A percentile compares a stretch with the other conserved stretches of the same genome.
phyloP scores from a whole-genome alignment of 2,329 filamentous ascomycete genomes.

The Cordyceps sp. region DNA sequence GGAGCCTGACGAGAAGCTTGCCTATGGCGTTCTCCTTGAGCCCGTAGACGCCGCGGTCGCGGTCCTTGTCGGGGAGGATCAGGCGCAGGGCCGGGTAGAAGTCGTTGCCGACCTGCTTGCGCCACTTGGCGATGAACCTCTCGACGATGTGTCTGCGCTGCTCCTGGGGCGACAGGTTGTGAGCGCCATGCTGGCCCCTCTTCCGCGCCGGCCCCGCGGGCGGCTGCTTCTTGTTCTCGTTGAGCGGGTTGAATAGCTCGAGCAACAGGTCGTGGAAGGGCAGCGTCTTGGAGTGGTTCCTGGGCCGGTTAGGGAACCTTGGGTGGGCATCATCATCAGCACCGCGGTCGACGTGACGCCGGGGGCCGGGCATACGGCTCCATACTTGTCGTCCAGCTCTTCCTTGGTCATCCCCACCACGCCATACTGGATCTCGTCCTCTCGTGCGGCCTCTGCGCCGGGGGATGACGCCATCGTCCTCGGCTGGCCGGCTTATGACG shows the following conservation, averaged over 20 bases:
- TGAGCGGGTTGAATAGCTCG: constrained; percentile 65
- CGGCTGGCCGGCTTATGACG: not conserved
- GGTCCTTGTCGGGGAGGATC: constrained; percentile 83
- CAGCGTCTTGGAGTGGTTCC: constrained; percentile 63
- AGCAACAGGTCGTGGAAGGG: constrained; percentile 67
- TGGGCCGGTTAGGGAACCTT: constrained; percentile 69
- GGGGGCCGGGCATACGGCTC: not conserved
- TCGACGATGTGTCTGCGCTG: constrained; percentile 67
- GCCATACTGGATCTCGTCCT: constrained; percentile 36
- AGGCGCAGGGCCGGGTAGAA: constrained; percentile 86
- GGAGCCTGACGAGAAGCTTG: constrained; percentile 76
- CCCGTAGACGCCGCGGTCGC: constrained; percentile 82
- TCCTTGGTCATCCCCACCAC: constrained; percentile 18
- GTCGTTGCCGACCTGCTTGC: constrained; percentile 74
- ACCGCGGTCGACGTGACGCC: not conserved
- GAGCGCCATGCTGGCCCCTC: constrained; percentile 39
- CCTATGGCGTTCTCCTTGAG: constrained; percentile 86
- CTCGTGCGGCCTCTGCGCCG: constrained; percentile 25
- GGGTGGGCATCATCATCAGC: not conserved
- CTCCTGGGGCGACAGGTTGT: constrained; percentile 55
- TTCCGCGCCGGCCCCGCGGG: constrained; percentile 39
- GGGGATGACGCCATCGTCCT: constrained; percentile 5
- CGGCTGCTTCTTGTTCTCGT: constrained; percentile 64
- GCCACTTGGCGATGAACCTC: constrained; percentile 74
- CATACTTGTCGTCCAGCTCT: constrained; percentile 28